Percentiles rank a stretch among this genome's conserved stretches.
Evolutionary conservation across 257 asterid genomes (phyloP).

Genomic region (Ehretia macrophylla): DNA sequence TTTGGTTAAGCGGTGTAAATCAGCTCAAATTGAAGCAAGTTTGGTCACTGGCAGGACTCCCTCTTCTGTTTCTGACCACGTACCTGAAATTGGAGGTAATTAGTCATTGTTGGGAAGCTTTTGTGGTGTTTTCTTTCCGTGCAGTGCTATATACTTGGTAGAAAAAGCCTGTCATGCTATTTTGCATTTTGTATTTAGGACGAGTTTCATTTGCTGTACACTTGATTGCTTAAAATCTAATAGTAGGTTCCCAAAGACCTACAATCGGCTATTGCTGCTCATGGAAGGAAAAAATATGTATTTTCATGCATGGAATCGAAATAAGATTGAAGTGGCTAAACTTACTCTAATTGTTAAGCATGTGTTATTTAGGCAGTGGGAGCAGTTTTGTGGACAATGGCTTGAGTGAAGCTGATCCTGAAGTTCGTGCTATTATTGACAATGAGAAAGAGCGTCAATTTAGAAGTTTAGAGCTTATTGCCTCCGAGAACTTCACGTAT

Average conservation of each 20-base stretch:
- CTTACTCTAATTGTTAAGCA: neutral
- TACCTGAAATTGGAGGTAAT: constrained; percentile 49
- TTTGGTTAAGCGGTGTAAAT: constrained; percentile 43
- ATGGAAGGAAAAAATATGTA: too few relatives aligned
- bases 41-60: constrained; percentile 61
- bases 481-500: constrained; percentile 94
- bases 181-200: too few relatives aligned
- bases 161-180: too few relatives aligned
- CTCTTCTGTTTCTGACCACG: constrained; percentile 48
- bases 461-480: constrained; percentile 86
- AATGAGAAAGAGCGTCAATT: constrained; percentile 87
- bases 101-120: too few relatives aligned
- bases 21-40: constrained; percentile 59
- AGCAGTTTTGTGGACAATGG: constrained; percentile 53
- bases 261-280: too few relatives aligned
- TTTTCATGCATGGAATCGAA: too few relatives aligned
- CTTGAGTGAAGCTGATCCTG: constrained; percentile 70
- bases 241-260: too few relatives aligned
- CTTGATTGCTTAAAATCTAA: too few relatives aligned
- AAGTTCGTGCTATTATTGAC: constrained; percentile 58
- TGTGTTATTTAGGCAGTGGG: constrained; percentile 34
- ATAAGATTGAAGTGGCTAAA: neutral
- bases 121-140: too few relatives aligned
- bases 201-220: too few relatives aligned
- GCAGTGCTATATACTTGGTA: neutral